Percentiles rank a stretch among this genome's conserved stretches.
These are phyloP conservation scores for Lactarius evosmus DNA, from an alignment of 768 basidiomycete species.

Conservation along the genomic window DNA sequence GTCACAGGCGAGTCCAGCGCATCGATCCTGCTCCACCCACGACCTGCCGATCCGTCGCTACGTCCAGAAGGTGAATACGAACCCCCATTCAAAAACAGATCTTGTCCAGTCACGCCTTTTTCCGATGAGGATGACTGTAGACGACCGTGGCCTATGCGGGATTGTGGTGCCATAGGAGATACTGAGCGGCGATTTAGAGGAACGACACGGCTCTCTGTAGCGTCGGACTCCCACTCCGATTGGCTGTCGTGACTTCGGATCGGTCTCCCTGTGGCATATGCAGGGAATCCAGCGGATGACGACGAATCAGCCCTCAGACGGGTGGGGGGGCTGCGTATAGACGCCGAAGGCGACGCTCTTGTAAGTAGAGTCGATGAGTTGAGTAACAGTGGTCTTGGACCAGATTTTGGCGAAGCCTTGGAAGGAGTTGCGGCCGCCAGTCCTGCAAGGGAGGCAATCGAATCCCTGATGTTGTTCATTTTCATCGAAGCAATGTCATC, in stretches of 20 bases:
- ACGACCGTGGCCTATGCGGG: slow-evolving; percentile 31
- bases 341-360: slow-evolving; percentile 23
- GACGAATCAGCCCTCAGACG: slow-evolving; percentile 48
- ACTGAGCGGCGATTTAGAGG: slow-evolving; percentile 63
- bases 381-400: slow-evolving; percentile 65
- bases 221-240: slow-evolving; percentile 59
- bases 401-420: slow-evolving; percentile 44
- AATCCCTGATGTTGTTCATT: slow-evolving; percentile 41
- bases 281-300: slow-evolving; percentile 58
- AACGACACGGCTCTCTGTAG: slow-evolving; percentile 50
- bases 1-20: slow-evolving; percentile 41
- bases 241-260: slow-evolving; percentile 36
- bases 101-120: slow-evolving; percentile 9
- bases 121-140: slow-evolving; percentile 37
- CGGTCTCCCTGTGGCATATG: slow-evolving; percentile 47
- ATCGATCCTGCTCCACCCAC: slow-evolving; percentile 37
- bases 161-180: slow-evolving; percentile 60
- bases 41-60: slow-evolving; percentile 30
- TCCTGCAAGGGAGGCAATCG: slow-evolving; percentile 42
- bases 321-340: slow-evolving; percentile 28
- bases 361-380: slow-evolving; percentile 40
- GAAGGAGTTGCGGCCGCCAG: slow-evolving; percentile 35
- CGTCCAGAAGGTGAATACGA: slow-evolving; percentile 17
- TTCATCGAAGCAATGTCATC: slow-evolving; percentile 39
- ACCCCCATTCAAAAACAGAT: neutral